Percentiles rank a stretch among this genome's conserved stretches.
Evolutionary conservation across 805 yeast genomes (phyloP).

Genomic region (Diddensiella santjacobensis): DNA sequence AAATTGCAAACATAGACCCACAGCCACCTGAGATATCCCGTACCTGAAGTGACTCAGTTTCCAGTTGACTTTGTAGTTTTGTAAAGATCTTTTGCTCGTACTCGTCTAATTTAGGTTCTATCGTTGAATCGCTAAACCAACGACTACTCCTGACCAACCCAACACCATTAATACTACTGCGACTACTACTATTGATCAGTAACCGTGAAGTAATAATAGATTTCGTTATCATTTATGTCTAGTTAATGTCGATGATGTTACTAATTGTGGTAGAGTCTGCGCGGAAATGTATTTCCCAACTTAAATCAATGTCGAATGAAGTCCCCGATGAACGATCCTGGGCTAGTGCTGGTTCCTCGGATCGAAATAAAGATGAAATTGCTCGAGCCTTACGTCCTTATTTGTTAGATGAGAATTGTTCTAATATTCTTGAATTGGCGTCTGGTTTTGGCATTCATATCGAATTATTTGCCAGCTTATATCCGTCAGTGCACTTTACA

Average conservation of each 20-base stretch:
- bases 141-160: no score
- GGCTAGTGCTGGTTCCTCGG: constrained; percentile 2
- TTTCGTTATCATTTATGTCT: no score
- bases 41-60: constrained; percentile 63
- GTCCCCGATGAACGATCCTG: constrained; percentile 3
- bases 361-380: constrained; percentile 1
- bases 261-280: no score
- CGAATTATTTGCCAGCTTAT: not conserved
- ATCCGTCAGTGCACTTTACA: not conserved
- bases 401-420: not conserved
- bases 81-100: constrained; percentile 63
- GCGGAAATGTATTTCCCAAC: no score
- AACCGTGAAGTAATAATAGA: no score
- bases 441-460: constrained; percentile 5
- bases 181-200: no score
- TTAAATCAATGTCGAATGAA: no score
- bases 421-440: constrained; percentile 3
- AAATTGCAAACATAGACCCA: constrained; percentile 95
- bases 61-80: constrained; percentile 50
- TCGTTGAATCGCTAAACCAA: no score
- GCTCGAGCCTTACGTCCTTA: not conserved
- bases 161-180: no score
- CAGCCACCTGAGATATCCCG: constrained; percentile 92
- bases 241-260: no score
- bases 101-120: constrained; percentile 52